Evolutionary conservation across 495 filamentous ascomycete species (phyloP).

Genomic region (Chaetomium tenue): DNA sequence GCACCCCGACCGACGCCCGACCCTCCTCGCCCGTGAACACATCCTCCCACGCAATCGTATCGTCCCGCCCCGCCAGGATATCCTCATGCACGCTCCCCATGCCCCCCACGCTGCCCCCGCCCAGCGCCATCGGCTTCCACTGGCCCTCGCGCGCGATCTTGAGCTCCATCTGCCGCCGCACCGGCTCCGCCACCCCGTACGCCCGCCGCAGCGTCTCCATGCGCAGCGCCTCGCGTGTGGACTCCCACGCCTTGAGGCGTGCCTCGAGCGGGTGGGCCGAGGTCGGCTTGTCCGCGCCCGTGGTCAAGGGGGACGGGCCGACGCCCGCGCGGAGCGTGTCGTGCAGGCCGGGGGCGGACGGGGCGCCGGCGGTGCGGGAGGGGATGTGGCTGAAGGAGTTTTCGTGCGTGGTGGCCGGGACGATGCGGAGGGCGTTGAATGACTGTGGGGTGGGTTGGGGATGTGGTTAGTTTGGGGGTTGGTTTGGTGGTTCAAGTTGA

Average conservation of each 20-base stretch:
- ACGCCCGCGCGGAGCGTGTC: conserved; percentile 86
- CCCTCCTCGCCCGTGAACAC: conserved; percentile 73
- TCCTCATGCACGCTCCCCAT: conserved; percentile 64
- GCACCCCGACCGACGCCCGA: conserved; percentile 67
- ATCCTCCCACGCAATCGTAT: conserved; percentile 83
- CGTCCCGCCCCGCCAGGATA: conserved; percentile 75
- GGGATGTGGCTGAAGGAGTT: conserved; percentile 58
- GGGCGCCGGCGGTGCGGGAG: conserved; percentile 61
- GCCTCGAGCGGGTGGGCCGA: conserved; percentile 88
- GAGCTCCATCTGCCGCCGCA: conserved; percentile 92
- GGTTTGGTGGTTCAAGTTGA: background rate
- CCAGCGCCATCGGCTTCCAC: conserved; percentile 52
- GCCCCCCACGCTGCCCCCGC: conserved; percentile 29
- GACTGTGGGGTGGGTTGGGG: too few species aligned
- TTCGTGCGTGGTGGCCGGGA: conserved; percentile 62
- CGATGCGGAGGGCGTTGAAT: conserved; percentile 79
- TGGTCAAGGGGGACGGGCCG: conserved; percentile 51
- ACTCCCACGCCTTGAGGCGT: conserved; percentile 77
- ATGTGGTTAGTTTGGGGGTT: conserved; percentile 10
- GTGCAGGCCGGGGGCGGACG: conserved; percentile 85
- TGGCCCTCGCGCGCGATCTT: conserved; percentile 65
- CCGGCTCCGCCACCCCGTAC: conserved; percentile 90
- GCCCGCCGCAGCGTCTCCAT: conserved; percentile 81
- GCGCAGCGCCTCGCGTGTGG: conserved; percentile 80
- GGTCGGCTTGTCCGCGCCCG: conserved; percentile 37